Base-by-base conservation (phyloP, 208 protist genomes). In the Crithidia bombi region DNA sequence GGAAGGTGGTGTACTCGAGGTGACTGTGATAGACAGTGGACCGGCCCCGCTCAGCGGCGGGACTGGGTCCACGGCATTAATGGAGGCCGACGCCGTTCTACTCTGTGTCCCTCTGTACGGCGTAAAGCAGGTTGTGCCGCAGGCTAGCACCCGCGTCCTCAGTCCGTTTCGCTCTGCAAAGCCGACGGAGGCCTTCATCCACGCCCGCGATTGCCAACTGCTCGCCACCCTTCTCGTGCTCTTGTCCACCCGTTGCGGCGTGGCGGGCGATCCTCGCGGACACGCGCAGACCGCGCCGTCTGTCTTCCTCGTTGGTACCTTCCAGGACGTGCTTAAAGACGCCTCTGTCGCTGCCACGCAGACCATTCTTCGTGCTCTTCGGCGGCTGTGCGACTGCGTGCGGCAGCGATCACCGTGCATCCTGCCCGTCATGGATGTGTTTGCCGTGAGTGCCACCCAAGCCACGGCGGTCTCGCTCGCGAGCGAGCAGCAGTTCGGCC, bases 241-340 rank as follows among this genome's bases (percentile, higher is more conserved):
- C 33, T 10, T 72, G 10, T 63, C 66, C 21, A 65, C 61, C 1
- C 44, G 61, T 6, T 54, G 56, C 25, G 36, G 26, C 1, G 56
- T n/a, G n/a, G n/a, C n/a, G n/a, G n/a, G n/a, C n/a, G n/a, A n/a
- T n/a, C n/a, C n/a, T n/a, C n/a, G 36, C 19, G 41, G 23, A 14
- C 39, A 0, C 19, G 26, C 43, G 9, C 28, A 26, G 11, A n/a
- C 19, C 19, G 30, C 54, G 28, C 58, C 58, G 6, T 65, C 41
- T n/a, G 36, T 72, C 17, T 28, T 56, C 15, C 44, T 78, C 33
- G 49, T 72, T 11, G 52, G 57, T 50, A 65, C 65, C 15, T 72
- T 78, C 36, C 61, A 70, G 17, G 73, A 77, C 38, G 33, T 59
- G 15, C 63, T 77, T 3, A 67, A 49, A 11, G 71, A 77, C 25